A percentile compares a stretch with the other conserved stretches of the same genome.
Evolutionary conservation across 1,139 yeast species (phyloP).

Genomic region (Saccharomyces hybrid): DNA sequence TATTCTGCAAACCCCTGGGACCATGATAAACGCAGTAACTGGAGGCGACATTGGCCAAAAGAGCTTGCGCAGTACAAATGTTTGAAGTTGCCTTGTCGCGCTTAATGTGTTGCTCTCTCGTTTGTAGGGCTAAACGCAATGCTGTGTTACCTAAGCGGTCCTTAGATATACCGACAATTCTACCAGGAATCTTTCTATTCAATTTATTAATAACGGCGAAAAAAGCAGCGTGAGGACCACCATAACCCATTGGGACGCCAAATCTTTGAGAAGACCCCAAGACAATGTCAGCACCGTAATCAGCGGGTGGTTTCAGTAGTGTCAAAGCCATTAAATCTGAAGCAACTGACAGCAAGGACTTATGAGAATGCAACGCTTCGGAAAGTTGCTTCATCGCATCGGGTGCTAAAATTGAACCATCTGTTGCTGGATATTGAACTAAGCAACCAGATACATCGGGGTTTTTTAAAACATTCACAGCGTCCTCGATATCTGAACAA

Average conservation of each 20-base stretch:
- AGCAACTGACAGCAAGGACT: slow-evolving; percentile 80
- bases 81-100: slow-evolving; percentile 97
- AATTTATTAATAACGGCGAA: slow-evolving; percentile 77
- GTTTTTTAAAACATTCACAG: slow-evolving; percentile 4
- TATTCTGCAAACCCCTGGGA: slow-evolving; percentile 75
- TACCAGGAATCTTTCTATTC: slow-evolving; percentile 92
- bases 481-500: slow-evolving; percentile 29
- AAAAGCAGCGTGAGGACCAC: slow-evolving; percentile 99
- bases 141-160: slow-evolving; percentile 89
- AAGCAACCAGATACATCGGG: slow-evolving; percentile 66
- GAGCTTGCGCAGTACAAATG: slow-evolving; percentile 96
- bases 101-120: slow-evolving; percentile 96
- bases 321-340: slow-evolving; percentile 88
- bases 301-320: slow-evolving; percentile 72
- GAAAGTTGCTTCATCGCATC: slow-evolving; percentile 48
- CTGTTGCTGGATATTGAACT: slow-evolving; percentile 85
- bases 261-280: slow-evolving; percentile 91
- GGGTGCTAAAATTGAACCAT: slow-evolving; percentile 57
- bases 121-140: slow-evolving; percentile 85
- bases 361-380: slow-evolving; percentile 57
- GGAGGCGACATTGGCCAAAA: slow-evolving; percentile 90
- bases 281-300: slow-evolving; percentile 87
- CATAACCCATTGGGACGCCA: slow-evolving; percentile 96
- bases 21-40: slow-evolving; percentile 97
- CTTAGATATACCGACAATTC: slow-evolving; percentile 87